Conservation (phyloP, 345 rosid species). For the Erucastrum elatum region DNA sequence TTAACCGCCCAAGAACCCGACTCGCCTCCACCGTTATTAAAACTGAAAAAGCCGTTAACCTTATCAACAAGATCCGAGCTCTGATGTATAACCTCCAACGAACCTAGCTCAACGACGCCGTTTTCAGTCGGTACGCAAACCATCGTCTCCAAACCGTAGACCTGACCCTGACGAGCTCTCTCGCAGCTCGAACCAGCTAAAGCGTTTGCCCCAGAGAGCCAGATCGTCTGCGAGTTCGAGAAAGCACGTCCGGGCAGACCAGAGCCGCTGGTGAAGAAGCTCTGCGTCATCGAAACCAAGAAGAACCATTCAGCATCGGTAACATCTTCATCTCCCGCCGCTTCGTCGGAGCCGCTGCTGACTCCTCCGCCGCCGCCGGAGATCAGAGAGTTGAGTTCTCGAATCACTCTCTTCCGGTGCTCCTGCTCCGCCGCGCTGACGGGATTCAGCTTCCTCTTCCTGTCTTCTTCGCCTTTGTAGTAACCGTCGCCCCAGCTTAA, state of each 20-base stretch:
- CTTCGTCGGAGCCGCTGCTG: slow-evolving; percentile 30
- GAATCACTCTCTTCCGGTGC: slow-evolving; percentile 81
- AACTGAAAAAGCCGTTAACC: slow-evolving; percentile 69
- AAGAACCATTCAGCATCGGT: slow-evolving; percentile 99
- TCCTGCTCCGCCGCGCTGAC: slow-evolving; percentile 60
- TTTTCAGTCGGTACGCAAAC: slow-evolving; percentile 71
- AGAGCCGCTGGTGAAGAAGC: slow-evolving; percentile 57
- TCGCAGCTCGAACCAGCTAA: slow-evolving; percentile 67
- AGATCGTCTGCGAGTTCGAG: slow-evolving; percentile 53
- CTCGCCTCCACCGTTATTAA: slow-evolving; percentile 65
- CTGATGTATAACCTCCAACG: slow-evolving; percentile 67
- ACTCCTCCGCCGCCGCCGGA: slow-evolving; percentile 51
- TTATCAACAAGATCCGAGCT: slow-evolving; percentile 86
- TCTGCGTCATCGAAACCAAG: slow-evolving; percentile 90
- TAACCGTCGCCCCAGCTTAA: slow-evolving; percentile 98
- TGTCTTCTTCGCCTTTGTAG: slow-evolving; percentile 82
- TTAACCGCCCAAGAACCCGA: slow-evolving; percentile 61
- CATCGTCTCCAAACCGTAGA: slow-evolving; percentile 78
- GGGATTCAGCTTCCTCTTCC: slow-evolving; percentile 44
- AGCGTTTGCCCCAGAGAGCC: slow-evolving; percentile 73
- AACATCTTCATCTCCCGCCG: slow-evolving; percentile 86
- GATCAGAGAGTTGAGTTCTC: slow-evolving; percentile 87
- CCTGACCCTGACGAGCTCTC: slow-evolving; percentile 71
- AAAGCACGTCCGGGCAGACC: slow-evolving; percentile 79
- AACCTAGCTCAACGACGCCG: slow-evolving; percentile 95